Evolutionary conservation across 306 rosid species (phyloP), one percentile per base, ranked within the genome.

Genomic region (Phaseolus lunatus): DNA sequence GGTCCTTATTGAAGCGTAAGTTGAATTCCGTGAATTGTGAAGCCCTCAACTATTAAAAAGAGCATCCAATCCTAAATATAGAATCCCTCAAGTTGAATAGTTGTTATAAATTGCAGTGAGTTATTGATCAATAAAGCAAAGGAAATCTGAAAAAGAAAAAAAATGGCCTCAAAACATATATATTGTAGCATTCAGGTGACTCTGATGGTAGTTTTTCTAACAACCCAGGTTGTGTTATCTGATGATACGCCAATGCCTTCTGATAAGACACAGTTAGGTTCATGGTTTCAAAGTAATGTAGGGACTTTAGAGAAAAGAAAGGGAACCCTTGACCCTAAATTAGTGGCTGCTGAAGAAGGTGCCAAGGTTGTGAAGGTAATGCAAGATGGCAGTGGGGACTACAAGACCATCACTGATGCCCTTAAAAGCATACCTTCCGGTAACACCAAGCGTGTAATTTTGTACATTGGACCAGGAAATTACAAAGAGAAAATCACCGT

Each of bases 401-500:
- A 80, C 71, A 85, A 72, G 68, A 90, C 84, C 10, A 27, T 93
- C 10, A 61, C 24, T 0, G 96, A 82, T 0, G 96, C 98, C 24
- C 6, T 90, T 22, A 73, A 83, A 0, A 86, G 88, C 72, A 76
- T 93, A 43, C 94, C 93, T 3, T 16, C 0, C 0, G 86, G 75
- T 0, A 93, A 93, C 67, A 76, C 80, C 0, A 79, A 71, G 5
- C 86, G 96, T 15, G 88, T 87, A 44, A 78, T 89, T 53, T 8
- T 93, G 14, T 67, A 78, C 45, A 87, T 92, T 12, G 91, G 90
- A 29, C 53, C n/a, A 0, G 96, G 97, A 23, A 85, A 11, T 41
- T 92, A 86, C 75, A 23, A 78, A 0, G 97, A 92, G 86, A 92
- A 90, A 63, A 78, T 89, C 10, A 84, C 7, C 29, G 84, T 92